phyloP scores from a whole-genome alignment of 257 asterid genomes.

The Haberlea rhodopensis region DNA sequence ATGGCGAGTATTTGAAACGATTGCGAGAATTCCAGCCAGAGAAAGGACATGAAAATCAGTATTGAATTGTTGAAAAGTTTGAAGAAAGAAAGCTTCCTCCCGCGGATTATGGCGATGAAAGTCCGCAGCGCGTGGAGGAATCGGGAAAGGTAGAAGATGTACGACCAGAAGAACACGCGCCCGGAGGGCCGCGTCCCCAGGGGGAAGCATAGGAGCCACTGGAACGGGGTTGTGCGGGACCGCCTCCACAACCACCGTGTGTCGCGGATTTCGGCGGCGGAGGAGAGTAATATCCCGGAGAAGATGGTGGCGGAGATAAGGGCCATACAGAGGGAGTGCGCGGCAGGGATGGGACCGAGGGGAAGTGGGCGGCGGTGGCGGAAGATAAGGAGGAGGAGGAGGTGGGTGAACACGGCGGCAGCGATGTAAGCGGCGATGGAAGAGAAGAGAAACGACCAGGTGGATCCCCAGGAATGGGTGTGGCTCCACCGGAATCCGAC shows the following conservation, averaged over 20 bases:
- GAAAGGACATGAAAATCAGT: conserved; percentile 57
- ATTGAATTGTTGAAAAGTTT: conserved; percentile 62
- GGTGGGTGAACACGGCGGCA: conserved; percentile 51
- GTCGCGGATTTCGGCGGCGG: conserved; percentile 81
- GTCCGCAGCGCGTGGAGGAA: conserved; percentile 68
- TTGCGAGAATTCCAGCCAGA: conserved; percentile 92
- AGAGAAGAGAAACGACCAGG: conserved; percentile 72
- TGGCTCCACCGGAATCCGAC: conserved; percentile 79
- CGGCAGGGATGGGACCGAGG: conserved; percentile 72
- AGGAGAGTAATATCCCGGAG: conserved; percentile 69
- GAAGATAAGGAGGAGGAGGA: conserved; percentile 44
- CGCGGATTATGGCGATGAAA: conserved; percentile 39
- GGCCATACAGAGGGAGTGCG: conserved; percentile 74
- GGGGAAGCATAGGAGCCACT: conserved; percentile 87
- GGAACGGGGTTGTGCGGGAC: conserved; percentile 58
- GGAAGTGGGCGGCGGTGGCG: conserved; percentile 57
- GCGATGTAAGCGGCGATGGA: conserved; percentile 57
- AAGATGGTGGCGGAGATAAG: conserved; percentile 66
- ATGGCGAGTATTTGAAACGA: conserved; percentile 79
- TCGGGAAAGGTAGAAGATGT: conserved; percentile 71
- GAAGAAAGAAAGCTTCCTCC: conserved; percentile 49
- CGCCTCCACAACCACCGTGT: conserved; percentile 84
- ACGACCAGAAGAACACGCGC: conserved; percentile 94
- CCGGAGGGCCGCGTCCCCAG: conserved; percentile 89
- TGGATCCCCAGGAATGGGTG: conserved; percentile 68